Evolutionary conservation across 441 rosid species (phyloP).

Genomic region (Gossypium lobatum): DNA sequence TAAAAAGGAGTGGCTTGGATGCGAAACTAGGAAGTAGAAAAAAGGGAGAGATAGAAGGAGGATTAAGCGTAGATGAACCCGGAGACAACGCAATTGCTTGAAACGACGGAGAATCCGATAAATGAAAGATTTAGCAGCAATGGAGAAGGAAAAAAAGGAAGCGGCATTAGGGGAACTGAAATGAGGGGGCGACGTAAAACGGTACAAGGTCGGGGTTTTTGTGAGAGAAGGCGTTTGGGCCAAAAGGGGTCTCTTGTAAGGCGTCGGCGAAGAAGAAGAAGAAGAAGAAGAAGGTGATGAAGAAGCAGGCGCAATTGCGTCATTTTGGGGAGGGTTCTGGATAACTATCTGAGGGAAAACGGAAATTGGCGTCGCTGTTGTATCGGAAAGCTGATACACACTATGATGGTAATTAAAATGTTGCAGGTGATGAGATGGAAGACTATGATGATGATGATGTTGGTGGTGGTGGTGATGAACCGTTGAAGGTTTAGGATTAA

Average conservation of each 20-base stretch:
- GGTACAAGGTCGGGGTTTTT: constrained; percentile 18
- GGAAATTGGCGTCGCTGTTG: background rate
- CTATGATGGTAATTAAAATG: constrained; percentile 16
- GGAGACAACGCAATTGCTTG: constrained; percentile 45
- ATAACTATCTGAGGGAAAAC: constrained; percentile 33
- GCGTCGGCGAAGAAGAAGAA: constrained; percentile 31
- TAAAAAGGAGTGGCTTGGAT: constrained; percentile 60
- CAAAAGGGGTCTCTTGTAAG: constrained; percentile 57
- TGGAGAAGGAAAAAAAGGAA: constrained; percentile 27
- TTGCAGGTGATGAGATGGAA: background rate
- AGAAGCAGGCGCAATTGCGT: constrained; percentile 32
- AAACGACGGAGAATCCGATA: constrained; percentile 40
- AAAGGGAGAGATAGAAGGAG: constrained; percentile 62
- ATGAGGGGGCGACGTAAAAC: constrained; percentile 18
- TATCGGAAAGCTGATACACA: background rate
- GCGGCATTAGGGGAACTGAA: constrained; percentile 18
- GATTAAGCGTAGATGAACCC: constrained; percentile 53
- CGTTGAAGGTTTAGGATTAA: constrained; percentile 44
- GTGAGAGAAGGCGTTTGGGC: constrained; percentile 24
- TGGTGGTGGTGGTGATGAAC: constrained; percentile 14
- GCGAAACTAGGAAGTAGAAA: constrained; percentile 66
- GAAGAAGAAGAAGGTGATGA: constrained; percentile 9
- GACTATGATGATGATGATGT: too few relatives aligned
- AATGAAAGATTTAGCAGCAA: constrained; percentile 39
- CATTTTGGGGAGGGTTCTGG: constrained; percentile 32